A percentile compares a stretch with the other conserved stretches of the same genome.
phyloP scores from a whole-genome alignment of 2,329 filamentous ascomycete genomes.

The Penicillium sp. region DNA sequence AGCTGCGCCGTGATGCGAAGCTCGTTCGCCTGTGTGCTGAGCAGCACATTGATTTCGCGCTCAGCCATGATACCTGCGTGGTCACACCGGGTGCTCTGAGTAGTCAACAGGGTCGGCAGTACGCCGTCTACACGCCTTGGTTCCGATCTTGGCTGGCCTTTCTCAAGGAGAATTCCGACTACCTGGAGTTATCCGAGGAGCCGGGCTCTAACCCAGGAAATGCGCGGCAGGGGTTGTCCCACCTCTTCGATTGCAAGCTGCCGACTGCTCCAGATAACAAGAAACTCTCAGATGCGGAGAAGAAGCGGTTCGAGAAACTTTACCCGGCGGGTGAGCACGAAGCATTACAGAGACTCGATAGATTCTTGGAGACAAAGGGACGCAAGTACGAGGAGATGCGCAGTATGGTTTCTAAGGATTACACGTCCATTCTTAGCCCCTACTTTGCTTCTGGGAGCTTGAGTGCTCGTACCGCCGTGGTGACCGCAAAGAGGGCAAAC shows the following conservation, averaged over 20 bases:
- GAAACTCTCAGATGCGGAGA: conserved; percentile 57
- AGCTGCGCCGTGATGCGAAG: conserved; percentile 71
- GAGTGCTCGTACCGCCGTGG: conserved; percentile 64
- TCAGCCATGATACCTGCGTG: conserved; percentile 76
- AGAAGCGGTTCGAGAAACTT: conserved; percentile 54
- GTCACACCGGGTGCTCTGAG: conserved; percentile 69
- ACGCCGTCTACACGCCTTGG: conserved; percentile 83
- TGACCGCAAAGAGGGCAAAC: conserved; percentile 61
- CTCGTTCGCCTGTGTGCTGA: conserved; percentile 61
- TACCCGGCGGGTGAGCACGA: conserved; percentile 77
- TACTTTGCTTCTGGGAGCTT: conserved; percentile 70
- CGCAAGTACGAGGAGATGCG: conserved; percentile 61
- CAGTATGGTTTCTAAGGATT: conserved; percentile 62
- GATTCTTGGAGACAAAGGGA: conserved; percentile 66
- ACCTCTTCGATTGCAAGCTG: conserved; percentile 60
- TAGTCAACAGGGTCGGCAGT: conserved; percentile 70
- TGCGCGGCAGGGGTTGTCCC: conserved; percentile 49
- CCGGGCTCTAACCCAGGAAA: conserved; percentile 56
- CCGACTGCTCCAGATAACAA: conserved; percentile 65
- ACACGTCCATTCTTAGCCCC: conserved; percentile 68
- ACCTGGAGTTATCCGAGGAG: conserved; percentile 60
- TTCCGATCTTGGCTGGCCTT: conserved; percentile 72
- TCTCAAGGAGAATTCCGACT: conserved; percentile 65
- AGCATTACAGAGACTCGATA: conserved; percentile 60
- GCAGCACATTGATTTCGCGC: conserved; percentile 65